Evolutionary conservation across 2,329 filamentous ascomycete genomes (phyloP).

Genomic region (Colletotrichum liriopes): DNA sequence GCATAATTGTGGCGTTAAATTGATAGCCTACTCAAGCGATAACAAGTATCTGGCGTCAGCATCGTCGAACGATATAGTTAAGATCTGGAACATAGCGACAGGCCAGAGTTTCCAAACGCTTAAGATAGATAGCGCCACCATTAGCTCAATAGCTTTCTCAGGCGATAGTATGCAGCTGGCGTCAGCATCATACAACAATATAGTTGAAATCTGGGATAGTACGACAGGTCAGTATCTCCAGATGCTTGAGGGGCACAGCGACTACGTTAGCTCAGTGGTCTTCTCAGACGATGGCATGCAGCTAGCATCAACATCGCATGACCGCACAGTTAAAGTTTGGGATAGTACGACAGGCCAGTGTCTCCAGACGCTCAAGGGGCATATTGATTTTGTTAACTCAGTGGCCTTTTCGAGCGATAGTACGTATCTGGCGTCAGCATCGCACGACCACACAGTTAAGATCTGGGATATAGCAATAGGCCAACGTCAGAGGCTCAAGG

Average conservation of each 20-base stretch:
- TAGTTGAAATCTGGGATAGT: background rate
- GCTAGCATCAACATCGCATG: background rate
- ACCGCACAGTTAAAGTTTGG: background rate
- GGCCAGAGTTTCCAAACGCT: background rate
- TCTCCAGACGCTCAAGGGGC: background rate
- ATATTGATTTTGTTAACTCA: background rate
- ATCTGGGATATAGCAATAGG: background rate
- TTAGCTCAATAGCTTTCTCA: background rate
- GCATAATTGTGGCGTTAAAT: no score
- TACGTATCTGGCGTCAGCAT: background rate
- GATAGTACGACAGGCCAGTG: background rate
- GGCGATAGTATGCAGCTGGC: background rate
- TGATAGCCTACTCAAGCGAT: no score
- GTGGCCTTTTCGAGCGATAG: background rate
- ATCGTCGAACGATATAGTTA: no score
- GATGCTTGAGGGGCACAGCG: background rate
- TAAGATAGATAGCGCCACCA: rapidly evolving
- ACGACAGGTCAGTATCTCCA: background rate
- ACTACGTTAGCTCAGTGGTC: rapidly evolving
- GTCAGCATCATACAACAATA: background rate
- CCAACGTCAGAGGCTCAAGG: background rate
- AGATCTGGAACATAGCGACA: no score
- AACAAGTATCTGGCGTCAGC: no score
- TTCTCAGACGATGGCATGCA: background rate
- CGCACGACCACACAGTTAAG: background rate